Conservation (phyloP, 768 basidiomycete genomes). For the Psilocybe azurescens region DNA sequence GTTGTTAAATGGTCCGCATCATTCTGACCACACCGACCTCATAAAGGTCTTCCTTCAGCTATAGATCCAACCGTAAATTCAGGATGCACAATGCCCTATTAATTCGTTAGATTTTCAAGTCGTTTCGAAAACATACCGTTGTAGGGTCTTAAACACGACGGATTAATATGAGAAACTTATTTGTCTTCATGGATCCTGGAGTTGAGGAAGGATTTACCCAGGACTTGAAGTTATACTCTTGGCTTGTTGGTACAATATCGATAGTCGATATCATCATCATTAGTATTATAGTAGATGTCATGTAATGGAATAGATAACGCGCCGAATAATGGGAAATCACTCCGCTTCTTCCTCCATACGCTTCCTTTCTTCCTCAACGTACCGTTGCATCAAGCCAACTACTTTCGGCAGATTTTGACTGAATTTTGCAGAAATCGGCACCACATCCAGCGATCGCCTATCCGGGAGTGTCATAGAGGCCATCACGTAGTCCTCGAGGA, state of each 20-base stretch:
- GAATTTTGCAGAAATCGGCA: constrained; percentile 87
- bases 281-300: constrained; percentile 11
- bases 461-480: constrained; percentile 44
- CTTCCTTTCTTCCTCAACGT: constrained; percentile 52
- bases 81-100: neutral
- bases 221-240: neutral
- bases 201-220: neutral
- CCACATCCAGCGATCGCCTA: constrained; percentile 60
- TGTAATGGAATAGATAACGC: constrained; percentile 7
- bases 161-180: neutral
- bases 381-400: constrained; percentile 69
- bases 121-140: neutral
- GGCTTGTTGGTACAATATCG: neutral
- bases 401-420: constrained; percentile 79
- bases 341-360: constrained; percentile 21
- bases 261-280: neutral
- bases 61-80: too few species aligned
- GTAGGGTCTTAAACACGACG: too few species aligned
- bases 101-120: neutral
- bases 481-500: constrained; percentile 61
- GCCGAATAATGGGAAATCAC: constrained; percentile 4
- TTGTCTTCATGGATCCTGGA: neutral
- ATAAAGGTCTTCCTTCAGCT: too few species aligned
- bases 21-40: too few species aligned
- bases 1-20: neutral